Percentiles rank a stretch among this genome's conserved stretches.
These are phyloP conservation scores for Vaccinium vitisidaea DNA, from an alignment of 148 eudicot genomes.

Conservation along the genomic window DNA sequence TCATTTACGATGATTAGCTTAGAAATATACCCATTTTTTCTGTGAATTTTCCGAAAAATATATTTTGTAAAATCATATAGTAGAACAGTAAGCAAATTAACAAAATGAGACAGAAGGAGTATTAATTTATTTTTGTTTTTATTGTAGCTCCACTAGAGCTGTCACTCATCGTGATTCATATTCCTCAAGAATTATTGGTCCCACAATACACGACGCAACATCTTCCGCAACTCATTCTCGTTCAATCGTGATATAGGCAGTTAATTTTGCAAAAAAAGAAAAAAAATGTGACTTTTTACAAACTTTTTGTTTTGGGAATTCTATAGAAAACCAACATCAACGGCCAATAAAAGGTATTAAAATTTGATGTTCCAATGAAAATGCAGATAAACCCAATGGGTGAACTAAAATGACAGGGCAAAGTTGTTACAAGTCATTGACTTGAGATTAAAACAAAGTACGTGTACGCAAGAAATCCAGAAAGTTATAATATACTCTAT, in stretches of 20 bases:
- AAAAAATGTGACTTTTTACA: too few species aligned
- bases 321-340: not conserved
- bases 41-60: not conserved
- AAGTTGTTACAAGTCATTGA: not conserved
- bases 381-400: not conserved
- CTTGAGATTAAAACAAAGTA: not conserved
- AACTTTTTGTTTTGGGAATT: not conserved
- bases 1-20: not conserved
- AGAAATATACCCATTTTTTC: not conserved
- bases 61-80: too few species aligned
- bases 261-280: too few species aligned
- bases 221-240: not conserved
- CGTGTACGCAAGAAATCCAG: constrained; percentile 1
- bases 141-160: not conserved
- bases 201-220: not conserved
- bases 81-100: too few species aligned
- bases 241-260: too few species aligned
- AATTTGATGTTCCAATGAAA: too few species aligned
- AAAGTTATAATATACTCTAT: not conserved
- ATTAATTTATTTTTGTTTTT: too few species aligned
- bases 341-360: not conserved
- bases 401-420: not conserved
- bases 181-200: not conserved
- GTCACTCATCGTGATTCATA: not conserved
- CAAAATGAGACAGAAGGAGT: too few species aligned